These are phyloP conservation scores for Grigorovia jiainica DNA, from an alignment of 805 yeast genomes.

Conservation along the genomic window DNA sequence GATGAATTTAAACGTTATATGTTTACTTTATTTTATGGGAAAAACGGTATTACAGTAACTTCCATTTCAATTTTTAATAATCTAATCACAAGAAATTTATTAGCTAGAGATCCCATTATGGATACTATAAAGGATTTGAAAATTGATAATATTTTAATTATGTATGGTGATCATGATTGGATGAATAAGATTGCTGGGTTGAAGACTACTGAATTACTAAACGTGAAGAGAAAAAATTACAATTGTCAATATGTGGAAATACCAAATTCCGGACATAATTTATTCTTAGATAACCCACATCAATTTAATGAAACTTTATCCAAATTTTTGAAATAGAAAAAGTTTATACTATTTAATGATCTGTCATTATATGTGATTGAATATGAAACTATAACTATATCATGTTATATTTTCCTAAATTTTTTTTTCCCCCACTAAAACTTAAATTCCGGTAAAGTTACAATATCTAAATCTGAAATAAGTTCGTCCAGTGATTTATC, in stretches of 20 bases:
- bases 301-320: constrained; percentile 41
- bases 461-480: no score
- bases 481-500: no score
- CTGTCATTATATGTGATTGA: no score
- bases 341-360: background rate
- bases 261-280: constrained; percentile 59
- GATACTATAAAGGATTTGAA: constrained; percentile 40
- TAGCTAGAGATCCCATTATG: constrained; percentile 54
- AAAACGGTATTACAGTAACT: constrained; percentile 5
- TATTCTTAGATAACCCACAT: constrained; percentile 58
- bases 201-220: constrained; percentile 7
- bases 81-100: constrained; percentile 26
- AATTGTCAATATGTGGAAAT: constrained; percentile 14
- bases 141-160: constrained; percentile 29
- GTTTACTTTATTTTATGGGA: constrained; percentile 12
- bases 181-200: constrained; percentile 54
- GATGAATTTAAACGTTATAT: constrained; percentile 19
- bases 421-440: no score
- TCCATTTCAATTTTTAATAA: constrained; percentile 20
- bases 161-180: constrained; percentile 66
- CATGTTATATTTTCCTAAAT: no score
- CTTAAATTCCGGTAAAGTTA: no score
- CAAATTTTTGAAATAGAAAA: background rate
- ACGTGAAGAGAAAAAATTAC: constrained; percentile 6
- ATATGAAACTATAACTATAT: no score